These are phyloP conservation scores for Pisolithus marmoratus DNA, from an alignment of 768 basidiomycete genomes.

Conservation along the genomic window DNA sequence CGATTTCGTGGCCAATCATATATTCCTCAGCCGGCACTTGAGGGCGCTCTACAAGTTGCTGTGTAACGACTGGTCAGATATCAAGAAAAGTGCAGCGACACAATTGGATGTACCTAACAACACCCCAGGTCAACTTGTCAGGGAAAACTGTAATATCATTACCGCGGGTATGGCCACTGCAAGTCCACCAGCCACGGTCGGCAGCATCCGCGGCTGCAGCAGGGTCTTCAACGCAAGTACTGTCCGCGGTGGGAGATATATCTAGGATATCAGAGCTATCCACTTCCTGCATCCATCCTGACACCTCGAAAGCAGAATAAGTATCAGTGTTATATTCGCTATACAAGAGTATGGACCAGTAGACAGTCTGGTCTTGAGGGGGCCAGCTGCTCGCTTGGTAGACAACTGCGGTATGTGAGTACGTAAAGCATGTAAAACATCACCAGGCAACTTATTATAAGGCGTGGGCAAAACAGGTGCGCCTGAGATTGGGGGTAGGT, in stretches of 20 bases:
- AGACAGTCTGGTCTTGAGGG: conserved; percentile 48
- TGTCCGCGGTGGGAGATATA: conserved; percentile 53
- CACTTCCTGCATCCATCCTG: conserved; percentile 71
- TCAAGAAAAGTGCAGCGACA: not conserved
- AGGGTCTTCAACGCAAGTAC: conserved; percentile 60
- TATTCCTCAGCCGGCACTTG: conserved; percentile 72
- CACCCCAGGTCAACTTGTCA: conserved; percentile 68
- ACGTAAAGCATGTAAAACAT: not conserved
- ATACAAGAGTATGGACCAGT: conserved; percentile 40
- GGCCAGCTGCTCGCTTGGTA: conserved; percentile 54
- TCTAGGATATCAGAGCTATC: conserved; percentile 65
- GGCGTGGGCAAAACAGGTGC: conserved; percentile 60
- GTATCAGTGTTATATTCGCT: not conserved
- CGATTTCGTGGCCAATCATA: conserved; percentile 74
- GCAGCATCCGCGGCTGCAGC: conserved; percentile 49
- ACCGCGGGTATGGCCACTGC: conserved; percentile 59
- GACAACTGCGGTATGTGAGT: conserved; percentile 32
- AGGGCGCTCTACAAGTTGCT: conserved; percentile 76
- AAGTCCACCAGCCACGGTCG: conserved; percentile 88
- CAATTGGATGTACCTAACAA: conserved; percentile 38
- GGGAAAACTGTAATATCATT: conserved; percentile 66
- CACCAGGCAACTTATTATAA: conserved; percentile 39
- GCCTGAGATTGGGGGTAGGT: conserved; percentile 55
- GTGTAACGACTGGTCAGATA: conserved; percentile 3
- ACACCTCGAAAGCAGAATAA: conserved; percentile 40